Base-by-base conservation (phyloP, 441 rosid species). In the Eutrema salsugineum region DNA sequence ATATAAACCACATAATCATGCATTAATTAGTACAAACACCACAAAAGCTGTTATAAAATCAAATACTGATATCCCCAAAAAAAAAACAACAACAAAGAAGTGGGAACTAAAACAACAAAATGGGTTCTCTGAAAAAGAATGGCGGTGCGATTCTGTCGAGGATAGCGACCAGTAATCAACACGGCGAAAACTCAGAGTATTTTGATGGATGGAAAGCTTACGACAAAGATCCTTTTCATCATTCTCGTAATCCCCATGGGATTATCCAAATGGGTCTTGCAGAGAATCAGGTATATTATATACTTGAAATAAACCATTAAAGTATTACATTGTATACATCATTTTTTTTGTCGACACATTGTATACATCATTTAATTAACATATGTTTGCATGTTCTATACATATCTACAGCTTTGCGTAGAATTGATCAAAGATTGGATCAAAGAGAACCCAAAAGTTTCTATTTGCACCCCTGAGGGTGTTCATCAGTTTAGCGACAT, bases 261-360 rank as follows among this genome's bases (percentile, higher is more conserved):
- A 77, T 88, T 47, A 86, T 88, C 66, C 93, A 88, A 75, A 82
- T 88, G 87, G 93, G 93, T 36, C 88, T 88, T 15, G 84, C 93
- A 1, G 91, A 88, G 61, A 88, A 88, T 78, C 90, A 77, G 91
- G 93, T 87, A 30, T 4, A 32, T 46, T 14, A 1, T 15, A 0
- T 70, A 33, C 35, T 6, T 43, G 44, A 39, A 16, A 57, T 36
- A 24, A 43, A 14, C 43, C 11, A 14, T 7, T 59, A 20, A 47
- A 51, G 14, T 7, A 11, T 61, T 40, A 3, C 33, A 30, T n/a
- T n/a, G n/a, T n/a, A n/a, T n/a, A n/a, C n/a, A n/a, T n/a, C n/a
- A n/a, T n/a, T n/a, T n/a, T n/a, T n/a, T n/a, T n/a, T n/a, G n/a
- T n/a, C n/a, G n/a, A n/a, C n/a, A n/a, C n/a, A n/a, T n/a, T n/a